Conservation (phyloP, 148 eudicot genomes). For the Fagopyrum esculentum region DNA sequence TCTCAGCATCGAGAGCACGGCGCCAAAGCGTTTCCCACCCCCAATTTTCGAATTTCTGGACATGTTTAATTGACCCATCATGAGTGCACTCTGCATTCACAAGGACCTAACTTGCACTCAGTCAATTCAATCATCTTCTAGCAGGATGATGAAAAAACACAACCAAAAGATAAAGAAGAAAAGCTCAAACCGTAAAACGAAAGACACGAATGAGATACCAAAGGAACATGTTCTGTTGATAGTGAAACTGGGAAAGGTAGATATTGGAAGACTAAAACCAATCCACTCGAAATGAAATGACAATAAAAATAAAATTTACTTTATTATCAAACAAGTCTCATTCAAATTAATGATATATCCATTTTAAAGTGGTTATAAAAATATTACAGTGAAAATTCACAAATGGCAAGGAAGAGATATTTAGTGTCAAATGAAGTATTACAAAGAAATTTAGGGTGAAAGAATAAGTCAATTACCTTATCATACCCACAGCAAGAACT, state of each 20-base stretch:
- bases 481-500: slow-evolving; percentile 60
- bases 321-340: not conserved
- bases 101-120: slow-evolving; percentile 49
- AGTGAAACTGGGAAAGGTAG: not conserved
- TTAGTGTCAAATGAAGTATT: not conserved
- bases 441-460: not conserved
- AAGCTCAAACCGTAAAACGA: not conserved
- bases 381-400: not conserved
- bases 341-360: not conserved
- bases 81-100: slow-evolving; percentile 99
- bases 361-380: not conserved
- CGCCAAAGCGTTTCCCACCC: slow-evolving; percentile 93
- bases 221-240: not conserved
- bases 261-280: not conserved
- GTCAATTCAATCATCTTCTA: slow-evolving; percentile 9
- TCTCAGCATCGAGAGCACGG: slow-evolving; percentile 82
- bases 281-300: not conserved
- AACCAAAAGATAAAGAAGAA: not conserved
- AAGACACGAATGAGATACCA: not conserved
- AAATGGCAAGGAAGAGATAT: not conserved
- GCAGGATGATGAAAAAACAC: slow-evolving; percentile 14
- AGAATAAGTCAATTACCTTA: slow-evolving; percentile 40
- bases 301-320: not conserved
- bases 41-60: slow-evolving; percentile 92
- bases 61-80: slow-evolving; percentile 93